Percentiles rank a stretch among this genome's conserved stretches.
Conservation (phyloP, 2,329 filamentous ascomycete species). For the Nannizziopsis arthrosporioides region DNA sequence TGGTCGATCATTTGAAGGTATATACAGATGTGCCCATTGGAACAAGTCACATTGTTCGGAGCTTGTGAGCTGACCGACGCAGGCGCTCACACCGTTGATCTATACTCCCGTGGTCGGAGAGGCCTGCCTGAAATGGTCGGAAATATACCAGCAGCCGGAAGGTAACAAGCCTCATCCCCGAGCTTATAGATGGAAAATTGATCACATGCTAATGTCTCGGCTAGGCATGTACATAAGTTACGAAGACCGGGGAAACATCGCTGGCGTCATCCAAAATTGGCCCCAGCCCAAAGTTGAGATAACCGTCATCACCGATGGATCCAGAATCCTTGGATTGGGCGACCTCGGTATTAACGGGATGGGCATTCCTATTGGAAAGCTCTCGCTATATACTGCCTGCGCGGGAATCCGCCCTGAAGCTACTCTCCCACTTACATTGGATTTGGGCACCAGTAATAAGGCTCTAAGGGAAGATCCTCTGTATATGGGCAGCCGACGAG, state of each 20-base stretch:
- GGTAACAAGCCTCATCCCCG: conserved; percentile 36
- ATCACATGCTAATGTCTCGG: conserved; percentile 2
- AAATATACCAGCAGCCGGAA: conserved; percentile 89
- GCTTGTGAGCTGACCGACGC: not conserved
- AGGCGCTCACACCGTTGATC: conserved; percentile 40
- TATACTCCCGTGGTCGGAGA: conserved; percentile 60
- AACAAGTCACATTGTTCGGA: not conserved
- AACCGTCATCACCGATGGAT: conserved; percentile 92
- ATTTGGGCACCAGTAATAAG: conserved; percentile 54
- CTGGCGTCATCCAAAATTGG: conserved; percentile 86
- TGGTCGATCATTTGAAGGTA: conserved; percentile 38
- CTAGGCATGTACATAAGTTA: conserved; percentile 80
- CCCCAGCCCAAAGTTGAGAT: conserved; percentile 82
- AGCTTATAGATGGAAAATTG: not conserved
- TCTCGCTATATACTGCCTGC: conserved; percentile 87
- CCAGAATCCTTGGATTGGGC: conserved; percentile 78
- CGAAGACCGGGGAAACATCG: conserved; percentile 82
- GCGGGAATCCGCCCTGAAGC: conserved; percentile 78
- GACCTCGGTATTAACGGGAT: conserved; percentile 96
- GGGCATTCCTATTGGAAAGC: conserved; percentile 94
- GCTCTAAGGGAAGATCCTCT: conserved; percentile 62
- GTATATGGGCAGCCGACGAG: conserved; percentile 79
- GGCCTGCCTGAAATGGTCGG: conserved; percentile 91
- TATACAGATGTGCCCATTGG: conserved; percentile 6
- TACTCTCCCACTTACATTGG: conserved; percentile 51